Evolutionary conservation across 2,329 filamentous ascomycete species (phyloP).

Genomic region (Cytospora piceicola): DNA sequence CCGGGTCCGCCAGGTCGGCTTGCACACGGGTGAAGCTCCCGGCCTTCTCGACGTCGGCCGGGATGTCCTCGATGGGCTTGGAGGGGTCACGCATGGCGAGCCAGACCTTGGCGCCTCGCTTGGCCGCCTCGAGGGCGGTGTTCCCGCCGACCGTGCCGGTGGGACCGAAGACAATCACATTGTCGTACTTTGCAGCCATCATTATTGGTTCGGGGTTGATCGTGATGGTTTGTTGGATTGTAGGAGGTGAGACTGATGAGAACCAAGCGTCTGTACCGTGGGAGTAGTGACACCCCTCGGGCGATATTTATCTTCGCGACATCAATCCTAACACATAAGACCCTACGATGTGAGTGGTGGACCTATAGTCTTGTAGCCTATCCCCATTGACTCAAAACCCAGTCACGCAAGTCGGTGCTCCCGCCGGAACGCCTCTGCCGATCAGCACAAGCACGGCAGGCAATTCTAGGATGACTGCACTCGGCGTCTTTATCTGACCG

Average conservation of each 20-base stretch:
- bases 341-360: no score
- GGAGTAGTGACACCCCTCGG: not conserved
- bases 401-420: no score
- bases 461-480: no score
- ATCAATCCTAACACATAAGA: not conserved
- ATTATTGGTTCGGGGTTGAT: not conserved
- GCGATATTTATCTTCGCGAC: conserved; percentile 3
- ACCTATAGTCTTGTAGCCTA: no score
- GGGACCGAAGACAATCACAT: conserved; percentile 52
- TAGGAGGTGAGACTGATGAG: not conserved
- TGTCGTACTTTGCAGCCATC: conserved; percentile 32
- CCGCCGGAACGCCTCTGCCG: no score
- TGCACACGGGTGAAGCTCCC: conserved; percentile 32
- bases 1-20: conserved; percentile 50
- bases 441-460: no score
- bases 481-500: no score
- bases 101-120: conserved; percentile 44
- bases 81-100: conserved; percentile 31
- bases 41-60: conserved; percentile 20
- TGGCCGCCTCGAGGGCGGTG: conserved; percentile 44
- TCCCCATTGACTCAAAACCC: no score
- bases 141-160: conserved; percentile 50
- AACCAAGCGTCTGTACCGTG: not conserved
- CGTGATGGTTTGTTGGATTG: not conserved
- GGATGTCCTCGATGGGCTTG: conserved; percentile 45